Evolutionary conservation across 768 basidiomycete species (phyloP).

Genomic region (Phlegmacium glaucopus): DNA sequence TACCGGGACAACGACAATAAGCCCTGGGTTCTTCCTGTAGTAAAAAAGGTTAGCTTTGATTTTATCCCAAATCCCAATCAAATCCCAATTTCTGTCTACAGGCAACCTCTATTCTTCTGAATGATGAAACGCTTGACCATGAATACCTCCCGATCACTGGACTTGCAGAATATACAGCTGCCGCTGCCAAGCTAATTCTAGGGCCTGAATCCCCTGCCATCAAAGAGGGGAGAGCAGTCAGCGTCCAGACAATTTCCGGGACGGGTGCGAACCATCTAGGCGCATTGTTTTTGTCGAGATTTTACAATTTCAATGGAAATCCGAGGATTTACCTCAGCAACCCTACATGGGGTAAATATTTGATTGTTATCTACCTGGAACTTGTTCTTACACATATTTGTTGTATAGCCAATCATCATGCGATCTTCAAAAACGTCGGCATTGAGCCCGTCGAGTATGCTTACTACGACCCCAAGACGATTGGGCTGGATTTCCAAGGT

Average conservation of each 20-base stretch:
- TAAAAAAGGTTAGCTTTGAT: conserved; percentile 67
- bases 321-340: conserved; percentile 83
- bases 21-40: conserved; percentile 90
- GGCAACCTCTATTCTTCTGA: conserved; percentile 72
- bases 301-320: conserved; percentile 69
- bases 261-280: conserved; percentile 96
- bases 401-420: conserved; percentile 75
- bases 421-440: conserved; percentile 88
- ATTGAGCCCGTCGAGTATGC: conserved; percentile 84
- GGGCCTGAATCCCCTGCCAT: conserved; percentile 71
- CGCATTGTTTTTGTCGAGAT: conserved; percentile 79
- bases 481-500: conserved; percentile 78
- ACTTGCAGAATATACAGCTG: conserved; percentile 74
- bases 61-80: conserved; percentile 4
- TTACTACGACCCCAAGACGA: conserved; percentile 92
- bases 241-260: conserved; percentile 92
- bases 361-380: background rate
- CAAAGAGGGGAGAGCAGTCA: conserved; percentile 65
- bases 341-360: conserved; percentile 86
- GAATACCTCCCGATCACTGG: conserved; percentile 94
- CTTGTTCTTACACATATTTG: background rate
- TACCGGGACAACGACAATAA: conserved; percentile 86
- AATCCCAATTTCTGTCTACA: conserved; percentile 25
- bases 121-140: conserved; percentile 75
- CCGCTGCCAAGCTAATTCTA: conserved; percentile 81